phyloP scores from a whole-genome alignment of 164 flowering plant genomes.

The Umbellularia californica region DNA sequence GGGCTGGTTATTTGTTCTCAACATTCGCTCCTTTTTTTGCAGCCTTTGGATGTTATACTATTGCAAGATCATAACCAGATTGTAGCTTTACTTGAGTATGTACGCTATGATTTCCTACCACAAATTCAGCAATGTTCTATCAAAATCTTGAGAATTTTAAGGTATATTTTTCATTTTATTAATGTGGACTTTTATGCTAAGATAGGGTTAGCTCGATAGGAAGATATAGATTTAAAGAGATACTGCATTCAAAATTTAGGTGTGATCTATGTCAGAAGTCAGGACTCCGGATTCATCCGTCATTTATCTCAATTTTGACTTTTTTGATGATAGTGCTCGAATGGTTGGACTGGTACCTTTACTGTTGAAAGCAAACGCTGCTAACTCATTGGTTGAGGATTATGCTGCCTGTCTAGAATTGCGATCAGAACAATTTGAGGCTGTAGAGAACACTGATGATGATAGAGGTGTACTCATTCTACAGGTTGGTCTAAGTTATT shows the following conservation, averaged over 20 bases:
- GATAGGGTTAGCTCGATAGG: not conserved
- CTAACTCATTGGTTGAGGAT: constrained; percentile 73
- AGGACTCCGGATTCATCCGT: too few species aligned
- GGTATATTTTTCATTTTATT: constrained; percentile 30
- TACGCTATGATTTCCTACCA: constrained; percentile 80
- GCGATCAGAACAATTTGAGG: constrained; percentile 69
- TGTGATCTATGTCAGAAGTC: not conserved
- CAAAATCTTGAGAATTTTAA: constrained; percentile 78
- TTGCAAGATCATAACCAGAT: constrained; percentile 86
- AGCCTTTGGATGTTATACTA: constrained; percentile 91
- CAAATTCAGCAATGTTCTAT: constrained; percentile 81
- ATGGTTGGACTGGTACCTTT: constrained; percentile 85
- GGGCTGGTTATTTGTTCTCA: not conserved
- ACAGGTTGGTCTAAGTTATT: constrained; percentile 43
- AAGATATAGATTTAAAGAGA: not conserved
- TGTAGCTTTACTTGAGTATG: constrained; percentile 81
- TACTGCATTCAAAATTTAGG: not conserved
- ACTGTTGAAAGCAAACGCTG: constrained; percentile 73
- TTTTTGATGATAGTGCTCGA: constrained; percentile 59
- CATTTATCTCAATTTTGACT: not conserved
- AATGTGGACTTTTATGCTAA: not conserved
- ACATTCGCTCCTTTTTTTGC: constrained; percentile 20
- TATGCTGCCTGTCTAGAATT: constrained; percentile 95
- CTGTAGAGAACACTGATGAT: constrained; percentile 57
- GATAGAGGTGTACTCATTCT: constrained; percentile 88